Conservation (phyloP, 805 yeast genomes). For the Kazachstania taianensis region DNA sequence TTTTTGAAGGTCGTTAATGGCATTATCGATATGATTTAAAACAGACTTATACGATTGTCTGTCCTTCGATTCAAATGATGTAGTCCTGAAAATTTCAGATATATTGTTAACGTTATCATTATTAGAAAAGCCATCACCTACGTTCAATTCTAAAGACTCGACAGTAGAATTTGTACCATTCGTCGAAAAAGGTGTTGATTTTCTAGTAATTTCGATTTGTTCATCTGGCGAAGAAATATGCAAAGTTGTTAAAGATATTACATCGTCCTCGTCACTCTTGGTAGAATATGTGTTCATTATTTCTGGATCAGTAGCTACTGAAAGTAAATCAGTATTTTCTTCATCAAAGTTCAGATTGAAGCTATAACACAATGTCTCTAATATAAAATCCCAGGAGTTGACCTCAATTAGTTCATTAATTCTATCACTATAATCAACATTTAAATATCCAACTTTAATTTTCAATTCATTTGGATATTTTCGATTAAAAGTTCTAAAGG, state of each 20-base stretch:
- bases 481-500: constrained; percentile 13
- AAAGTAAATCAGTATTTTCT: constrained; percentile 14
- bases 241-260: background rate
- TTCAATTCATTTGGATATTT: constrained; percentile 22
- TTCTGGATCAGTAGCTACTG: background rate
- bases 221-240: background rate
- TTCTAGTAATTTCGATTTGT: no score
- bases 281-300: background rate
- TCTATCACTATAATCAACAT: constrained; percentile 24
- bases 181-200: no score
- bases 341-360: constrained; percentile 26
- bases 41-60: background rate
- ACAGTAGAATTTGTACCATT: no score
- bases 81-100: no score
- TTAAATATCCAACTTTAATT: constrained; percentile 26
- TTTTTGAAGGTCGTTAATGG: constrained; percentile 1
- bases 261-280: no score
- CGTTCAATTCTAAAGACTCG: no score
- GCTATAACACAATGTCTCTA: constrained; percentile 25
- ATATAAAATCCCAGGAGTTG: constrained; percentile 18
- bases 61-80: no score
- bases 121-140: no score
- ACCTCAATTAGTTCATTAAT: constrained; percentile 26
- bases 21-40: constrained; percentile 1
- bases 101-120: no score